Base-by-base conservation (phyloP, 495 filamentous ascomycete genomes). In the Sporormia fimetaria region DNA sequence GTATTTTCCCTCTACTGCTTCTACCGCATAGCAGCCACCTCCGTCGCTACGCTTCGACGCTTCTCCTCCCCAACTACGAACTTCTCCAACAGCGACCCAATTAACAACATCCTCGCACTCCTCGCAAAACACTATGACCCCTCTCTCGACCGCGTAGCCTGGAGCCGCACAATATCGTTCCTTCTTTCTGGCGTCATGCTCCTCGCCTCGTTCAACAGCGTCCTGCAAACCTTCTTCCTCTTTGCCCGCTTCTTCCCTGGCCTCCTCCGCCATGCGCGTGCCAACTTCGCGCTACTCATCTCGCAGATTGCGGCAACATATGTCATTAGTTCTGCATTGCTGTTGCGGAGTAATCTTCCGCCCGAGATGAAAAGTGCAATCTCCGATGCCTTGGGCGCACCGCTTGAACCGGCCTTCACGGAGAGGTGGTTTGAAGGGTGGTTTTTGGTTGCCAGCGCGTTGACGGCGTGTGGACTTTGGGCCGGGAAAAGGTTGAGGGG, bases 351-450 rank as follows among this genome's bases (percentile, higher is more conserved):
- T 39, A 84, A 79, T 60, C 65, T 87, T 39, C 83, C 83, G 0
- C 63, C 61, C 21, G 76, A 83, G 49, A 76, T 86, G 49, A 73
- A 81, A 12, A 68, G 72, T 22, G 76, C 77, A 3, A 79, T 86
- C 3, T 71, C 71, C 3, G 80, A 81, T 41, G 80, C 75, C n/a
- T 62, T 88, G 21, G 77, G 76, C 22, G 78, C 76, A 7, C 67
- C 68, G 5, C 64, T 86, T 6, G 76, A 83, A 53, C 70, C 74
- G 6, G 61, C 56, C 9, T 83, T 86, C 45, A 79, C 82, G n/a
- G 83, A 87, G 47, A 61, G 74, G n/a, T 88, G 83, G 83, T 90
- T 88, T 56, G 83, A 87, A 53, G 73, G 71, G 16, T 82, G 83
- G 76, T 90, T 88, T 51, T 57, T 87, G 18, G 49, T 70, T 3